phyloP scores from a whole-genome alignment of 106 monocot species.

The Dendrobium chrysotoxum region DNA sequence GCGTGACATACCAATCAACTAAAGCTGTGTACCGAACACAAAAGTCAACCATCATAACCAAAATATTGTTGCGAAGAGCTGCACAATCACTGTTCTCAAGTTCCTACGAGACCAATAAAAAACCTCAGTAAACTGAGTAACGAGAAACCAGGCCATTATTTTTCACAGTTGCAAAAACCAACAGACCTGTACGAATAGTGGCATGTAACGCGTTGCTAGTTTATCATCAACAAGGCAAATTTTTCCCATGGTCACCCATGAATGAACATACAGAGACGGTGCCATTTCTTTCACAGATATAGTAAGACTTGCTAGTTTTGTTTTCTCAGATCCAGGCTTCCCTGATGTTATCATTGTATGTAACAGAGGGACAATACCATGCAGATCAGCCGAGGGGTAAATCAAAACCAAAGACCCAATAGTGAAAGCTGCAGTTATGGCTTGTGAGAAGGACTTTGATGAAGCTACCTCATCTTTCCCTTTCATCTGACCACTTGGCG shows the following conservation, averaged over 20 bases:
- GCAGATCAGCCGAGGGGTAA: slow-evolving; percentile 63
- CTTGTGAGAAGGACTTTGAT: slow-evolving; percentile 38
- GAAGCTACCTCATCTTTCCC: slow-evolving; percentile 23
- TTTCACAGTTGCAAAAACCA: slow-evolving; percentile 2
- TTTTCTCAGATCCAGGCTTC: slow-evolving; percentile 15
- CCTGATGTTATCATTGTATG: slow-evolving; percentile 78
- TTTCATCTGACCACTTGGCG: slow-evolving; percentile 34
- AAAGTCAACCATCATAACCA: slow-evolving; percentile 91
- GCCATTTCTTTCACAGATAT: slow-evolving; percentile 45
- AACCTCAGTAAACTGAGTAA: slow-evolving; percentile 1
- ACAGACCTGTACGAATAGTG: slow-evolving; percentile 86
- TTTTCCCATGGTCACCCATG: slow-evolving; percentile 96
- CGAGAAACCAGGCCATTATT: slow-evolving; percentile 3
- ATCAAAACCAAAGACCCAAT: slow-evolving; percentile 70
- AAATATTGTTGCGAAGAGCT: slow-evolving; percentile 75
- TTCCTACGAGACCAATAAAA: slow-evolving; percentile 45
- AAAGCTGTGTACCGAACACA: slow-evolving; percentile 96
- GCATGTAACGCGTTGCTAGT: slow-evolving; percentile 85
- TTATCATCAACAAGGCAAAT: slow-evolving; percentile 87
- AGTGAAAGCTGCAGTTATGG: slow-evolving; percentile 68
- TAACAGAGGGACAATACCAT: slow-evolving; percentile 52
- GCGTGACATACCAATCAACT: slow-evolving; percentile 70
- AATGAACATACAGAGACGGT: slow-evolving; percentile 74
- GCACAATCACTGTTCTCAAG: slow-evolving; percentile 85
- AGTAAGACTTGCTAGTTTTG: slow-evolving; percentile 34